Evolutionary conservation across 176 grass and related monocot species (phyloP).

Genomic region (Cenchrus fungigraminus): DNA sequence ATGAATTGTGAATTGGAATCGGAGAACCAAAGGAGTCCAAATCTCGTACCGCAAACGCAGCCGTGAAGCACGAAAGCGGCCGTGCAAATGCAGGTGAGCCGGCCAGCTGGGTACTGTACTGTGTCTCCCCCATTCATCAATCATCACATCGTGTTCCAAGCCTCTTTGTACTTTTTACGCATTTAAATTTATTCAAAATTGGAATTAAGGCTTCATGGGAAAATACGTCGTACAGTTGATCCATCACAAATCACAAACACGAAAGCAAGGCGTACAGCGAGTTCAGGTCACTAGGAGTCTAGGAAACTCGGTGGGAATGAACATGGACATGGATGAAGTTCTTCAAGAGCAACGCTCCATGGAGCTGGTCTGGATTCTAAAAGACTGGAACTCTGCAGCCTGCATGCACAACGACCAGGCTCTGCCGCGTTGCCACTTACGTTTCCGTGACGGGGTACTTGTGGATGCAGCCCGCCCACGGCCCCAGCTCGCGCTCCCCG

Average conservation of each 20-base stretch:
- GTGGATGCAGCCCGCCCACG: slow-evolving; percentile 61
- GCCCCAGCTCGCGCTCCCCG: slow-evolving; percentile 21
- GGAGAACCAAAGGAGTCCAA: too few species aligned
- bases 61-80: not conserved
- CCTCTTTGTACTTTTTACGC: not conserved
- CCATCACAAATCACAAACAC: not conserved
- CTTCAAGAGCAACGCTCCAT: too few species aligned
- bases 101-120: not conserved
- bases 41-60: not conserved
- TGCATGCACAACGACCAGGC: not conserved
- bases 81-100: not conserved
- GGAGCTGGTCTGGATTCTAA: too few species aligned
- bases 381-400: too few species aligned
- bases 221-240: not conserved
- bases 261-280: not conserved
- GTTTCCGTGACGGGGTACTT: slow-evolving; percentile 33
- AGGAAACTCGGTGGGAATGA: not conserved
- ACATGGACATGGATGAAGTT: too few species aligned
- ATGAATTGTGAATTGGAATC: too few species aligned
- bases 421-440: not conserved
- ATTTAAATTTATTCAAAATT: not conserved
- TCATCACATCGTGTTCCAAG: not conserved
- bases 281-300: too few species aligned
- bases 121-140: not conserved
- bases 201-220: not conserved